Conservation (phyloP, 305 asterid species). For the Solanum hybrid region DNA sequence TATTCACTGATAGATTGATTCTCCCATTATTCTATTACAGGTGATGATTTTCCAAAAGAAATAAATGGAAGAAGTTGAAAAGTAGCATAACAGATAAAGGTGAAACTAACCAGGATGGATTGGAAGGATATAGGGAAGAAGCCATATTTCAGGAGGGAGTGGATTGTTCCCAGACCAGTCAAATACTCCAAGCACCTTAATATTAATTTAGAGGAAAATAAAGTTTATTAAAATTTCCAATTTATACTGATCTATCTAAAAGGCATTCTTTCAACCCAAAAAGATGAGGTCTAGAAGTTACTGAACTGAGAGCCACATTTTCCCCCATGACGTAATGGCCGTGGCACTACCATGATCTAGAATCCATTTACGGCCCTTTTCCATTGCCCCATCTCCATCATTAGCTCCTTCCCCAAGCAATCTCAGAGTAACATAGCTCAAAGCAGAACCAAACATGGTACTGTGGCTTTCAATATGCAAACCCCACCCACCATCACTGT, state of each 20-base stretch:
- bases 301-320: slow-evolving; percentile 91
- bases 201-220: slow-evolving; percentile 2
- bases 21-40: not conserved
- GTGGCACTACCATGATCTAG: slow-evolving; percentile 87
- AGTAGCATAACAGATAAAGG: not conserved
- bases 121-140: slow-evolving; percentile 71
- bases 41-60: not conserved
- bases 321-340: slow-evolving; percentile 89
- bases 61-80: not conserved
- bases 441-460: slow-evolving; percentile 89
- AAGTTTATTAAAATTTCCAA: not conserved
- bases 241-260: not conserved
- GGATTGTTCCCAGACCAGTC: slow-evolving; percentile 99
- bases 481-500: slow-evolving; percentile 94
- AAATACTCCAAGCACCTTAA: slow-evolving; percentile 81
- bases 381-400: slow-evolving; percentile 87
- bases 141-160: slow-evolving; percentile 93
- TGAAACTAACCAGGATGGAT: slow-evolving; percentile 78
- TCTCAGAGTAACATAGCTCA: slow-evolving; percentile 79
- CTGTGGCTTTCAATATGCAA: slow-evolving; percentile 94
- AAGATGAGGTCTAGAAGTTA: slow-evolving; percentile 15
- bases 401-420: slow-evolving; percentile 90
- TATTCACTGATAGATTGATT: not conserved
- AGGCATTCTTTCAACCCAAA: slow-evolving; percentile 5
- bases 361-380: slow-evolving; percentile 85